Evolutionary conservation across 306 rosid species (phyloP).

Genomic region (Fagus sylvatica): DNA sequence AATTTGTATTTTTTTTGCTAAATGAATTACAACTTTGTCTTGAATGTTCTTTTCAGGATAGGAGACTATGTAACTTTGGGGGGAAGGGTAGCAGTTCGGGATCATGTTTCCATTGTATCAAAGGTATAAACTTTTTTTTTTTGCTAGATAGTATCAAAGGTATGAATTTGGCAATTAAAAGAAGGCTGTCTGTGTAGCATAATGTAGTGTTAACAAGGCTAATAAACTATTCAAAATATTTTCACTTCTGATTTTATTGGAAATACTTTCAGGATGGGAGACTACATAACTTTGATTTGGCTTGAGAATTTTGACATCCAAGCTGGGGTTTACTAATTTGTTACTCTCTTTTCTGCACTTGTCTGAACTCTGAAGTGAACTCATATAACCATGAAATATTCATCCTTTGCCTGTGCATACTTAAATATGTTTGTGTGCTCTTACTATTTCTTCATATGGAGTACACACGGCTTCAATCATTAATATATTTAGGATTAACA

Average conservation of each 20-base stretch:
- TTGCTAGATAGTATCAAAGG: conserved; percentile 57
- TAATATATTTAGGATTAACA: neutral
- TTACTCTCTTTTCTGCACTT: neutral
- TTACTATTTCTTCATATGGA: conserved; percentile 2
- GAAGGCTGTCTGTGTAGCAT: conserved; percentile 14
- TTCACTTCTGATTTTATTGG: neutral
- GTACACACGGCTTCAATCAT: neutral
- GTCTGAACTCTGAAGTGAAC: neutral
- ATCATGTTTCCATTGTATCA: conserved; percentile 74
- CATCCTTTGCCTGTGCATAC: neutral
- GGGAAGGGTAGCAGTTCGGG: conserved; percentile 92
- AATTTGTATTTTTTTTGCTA: too few relatives aligned
- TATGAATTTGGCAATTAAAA: conserved; percentile 21
- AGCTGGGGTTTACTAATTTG: neutral
- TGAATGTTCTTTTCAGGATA: conserved; percentile 48
- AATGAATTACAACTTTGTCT: conserved; percentile 22
- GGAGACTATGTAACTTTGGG: conserved; percentile 90
- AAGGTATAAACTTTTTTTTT: conserved; percentile 39
- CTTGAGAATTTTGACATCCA: neutral
- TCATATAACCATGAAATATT: neutral
- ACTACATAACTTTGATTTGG: neutral
- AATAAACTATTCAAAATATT: neutral
- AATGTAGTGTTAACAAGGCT: neutral
- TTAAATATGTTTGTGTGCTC: neutral
- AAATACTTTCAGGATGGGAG: neutral